These are phyloP conservation scores for Piloderma croceum DNA, from an alignment of 768 basidiomycete genomes.

Conservation along the genomic window DNA sequence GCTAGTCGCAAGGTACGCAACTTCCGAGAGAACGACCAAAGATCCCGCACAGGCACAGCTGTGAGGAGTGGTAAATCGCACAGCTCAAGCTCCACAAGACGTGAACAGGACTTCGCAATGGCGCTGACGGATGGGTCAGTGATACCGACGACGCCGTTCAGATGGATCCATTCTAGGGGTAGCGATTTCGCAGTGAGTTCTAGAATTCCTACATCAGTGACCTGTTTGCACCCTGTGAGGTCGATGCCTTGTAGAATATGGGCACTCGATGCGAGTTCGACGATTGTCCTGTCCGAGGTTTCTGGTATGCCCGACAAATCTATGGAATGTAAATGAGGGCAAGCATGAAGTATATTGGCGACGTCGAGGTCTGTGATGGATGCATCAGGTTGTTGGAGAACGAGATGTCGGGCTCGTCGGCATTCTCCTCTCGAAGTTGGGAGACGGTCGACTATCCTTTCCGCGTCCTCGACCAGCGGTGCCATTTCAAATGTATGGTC, in stretches of 20 bases:
- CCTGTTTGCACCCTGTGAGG: conserved; percentile 63
- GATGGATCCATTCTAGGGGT: conserved; percentile 66
- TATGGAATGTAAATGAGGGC: conserved; percentile 63
- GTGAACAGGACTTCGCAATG: conserved; percentile 69
- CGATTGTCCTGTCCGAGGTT: conserved; percentile 64
- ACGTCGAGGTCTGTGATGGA: conserved; percentile 57
- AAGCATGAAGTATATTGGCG: conserved; percentile 46
- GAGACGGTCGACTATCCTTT: conserved; percentile 53
- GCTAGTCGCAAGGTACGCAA: conserved; percentile 72
- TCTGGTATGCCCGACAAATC: conserved; percentile 64
- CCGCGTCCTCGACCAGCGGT: conserved; percentile 57
- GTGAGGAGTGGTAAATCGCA: conserved; percentile 65
- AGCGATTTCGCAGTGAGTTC: conserved; percentile 65
- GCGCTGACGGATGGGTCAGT: conserved; percentile 58
- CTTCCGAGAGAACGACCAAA: conserved; percentile 76
- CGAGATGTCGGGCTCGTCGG: conserved; percentile 53
- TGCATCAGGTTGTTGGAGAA: conserved; percentile 37
- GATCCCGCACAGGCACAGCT: conserved; percentile 62
- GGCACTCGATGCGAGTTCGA: conserved; percentile 56
- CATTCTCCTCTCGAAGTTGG: conserved; percentile 55
- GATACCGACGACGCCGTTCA: conserved; percentile 55
- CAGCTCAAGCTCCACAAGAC: conserved; percentile 78
- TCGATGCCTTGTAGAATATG: conserved; percentile 69
- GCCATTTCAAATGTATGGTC: too few species aligned
- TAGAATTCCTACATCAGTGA: conserved; percentile 75